Percentiles rank a stretch among this genome's conserved stretches.
Evolutionary conservation across 805 yeast species (phyloP).

Genomic region (Wickerhamomyces ciferrii): DNA sequence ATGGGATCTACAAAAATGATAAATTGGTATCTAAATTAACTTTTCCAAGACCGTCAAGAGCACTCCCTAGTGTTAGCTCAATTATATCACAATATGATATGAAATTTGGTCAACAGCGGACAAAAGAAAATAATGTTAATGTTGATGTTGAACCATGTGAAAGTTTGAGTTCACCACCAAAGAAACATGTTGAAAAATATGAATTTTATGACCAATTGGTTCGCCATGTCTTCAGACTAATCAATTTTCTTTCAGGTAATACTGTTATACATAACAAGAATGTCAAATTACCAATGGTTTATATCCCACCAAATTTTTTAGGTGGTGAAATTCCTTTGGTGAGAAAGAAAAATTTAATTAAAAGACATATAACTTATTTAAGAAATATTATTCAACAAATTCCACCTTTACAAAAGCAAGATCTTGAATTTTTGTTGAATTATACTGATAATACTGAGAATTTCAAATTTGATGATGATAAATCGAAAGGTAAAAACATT

Average conservation of each 20-base stretch:
- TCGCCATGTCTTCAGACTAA: constrained; percentile 13
- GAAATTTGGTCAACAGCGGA: not conserved
- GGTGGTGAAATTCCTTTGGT: constrained; percentile 17
- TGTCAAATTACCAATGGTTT: constrained; percentile 10
- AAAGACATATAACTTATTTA: constrained; percentile 15
- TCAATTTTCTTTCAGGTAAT: constrained; percentile 9
- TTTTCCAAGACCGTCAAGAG: not conserved
- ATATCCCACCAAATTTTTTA: constrained; percentile 12
- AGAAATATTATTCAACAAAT: constrained; percentile 7
- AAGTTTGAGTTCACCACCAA: not conserved
- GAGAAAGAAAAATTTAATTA: constrained; percentile 15
- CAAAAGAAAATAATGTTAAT: not conserved
- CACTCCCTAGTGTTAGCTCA: not conserved
- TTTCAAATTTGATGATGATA: not conserved
- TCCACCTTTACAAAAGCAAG: constrained; percentile 18
- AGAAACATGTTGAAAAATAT: constrained; percentile 1
- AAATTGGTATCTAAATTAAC: not conserved
- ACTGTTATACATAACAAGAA: constrained; percentile 13
- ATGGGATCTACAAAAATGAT: not conserved
- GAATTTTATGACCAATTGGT: constrained; percentile 11
- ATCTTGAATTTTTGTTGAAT: constrained; percentile 10
- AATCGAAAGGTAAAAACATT: not conserved
- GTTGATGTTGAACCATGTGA: not conserved
- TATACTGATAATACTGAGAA: constrained; percentile 9
- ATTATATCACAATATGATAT: not conserved